phyloP scores from a whole-genome alignment of 2,329 filamentous ascomycete genomes.

The Diaporthe australafricana region DNA sequence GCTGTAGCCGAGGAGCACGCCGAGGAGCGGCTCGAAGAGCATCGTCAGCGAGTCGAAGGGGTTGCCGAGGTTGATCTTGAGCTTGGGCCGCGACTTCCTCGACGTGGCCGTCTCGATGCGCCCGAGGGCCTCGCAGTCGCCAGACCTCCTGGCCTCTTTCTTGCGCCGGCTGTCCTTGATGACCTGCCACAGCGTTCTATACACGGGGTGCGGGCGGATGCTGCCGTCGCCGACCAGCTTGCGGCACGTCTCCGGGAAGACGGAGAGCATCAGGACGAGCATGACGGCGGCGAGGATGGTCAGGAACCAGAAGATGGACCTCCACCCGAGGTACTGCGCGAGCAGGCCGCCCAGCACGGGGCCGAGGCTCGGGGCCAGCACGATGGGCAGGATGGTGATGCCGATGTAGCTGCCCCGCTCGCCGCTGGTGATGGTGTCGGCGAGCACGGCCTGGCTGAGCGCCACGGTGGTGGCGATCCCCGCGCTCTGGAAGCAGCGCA shows the following conservation, averaged over 20 bases:
- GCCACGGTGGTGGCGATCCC: constrained; percentile 71
- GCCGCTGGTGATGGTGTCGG: constrained; percentile 70
- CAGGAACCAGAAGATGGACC: constrained; percentile 65
- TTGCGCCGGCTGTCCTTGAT: constrained; percentile 35
- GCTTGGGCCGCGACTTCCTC: constrained; percentile 18
- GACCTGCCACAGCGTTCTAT: constrained; percentile 44
- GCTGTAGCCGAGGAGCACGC: constrained; percentile 57
- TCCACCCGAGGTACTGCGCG: constrained; percentile 60
- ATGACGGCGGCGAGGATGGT: constrained; percentile 51
- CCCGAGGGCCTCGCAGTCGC: constrained; percentile 27
- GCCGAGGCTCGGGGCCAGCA: constrained; percentile 56
- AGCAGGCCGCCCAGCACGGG: constrained; percentile 63
- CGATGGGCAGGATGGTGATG: constrained; percentile 58
- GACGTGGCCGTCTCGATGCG: constrained; percentile 27
- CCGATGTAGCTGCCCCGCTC: constrained; percentile 72
- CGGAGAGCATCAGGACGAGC: constrained; percentile 50
- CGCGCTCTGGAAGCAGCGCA: constrained; percentile 68
- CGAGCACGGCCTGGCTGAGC: constrained; percentile 68
- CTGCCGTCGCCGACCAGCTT: constrained; percentile 58
- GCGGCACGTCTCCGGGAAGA: constrained; percentile 59
- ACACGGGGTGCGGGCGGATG: constrained; percentile 46
- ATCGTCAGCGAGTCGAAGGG: constrained; percentile 87
- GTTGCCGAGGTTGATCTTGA: constrained; percentile 78
- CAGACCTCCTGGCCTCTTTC: constrained; percentile 26
- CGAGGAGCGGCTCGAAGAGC: constrained; percentile 84